These are phyloP conservation scores for Emergomyces pasteurianus DNA, from an alignment of 2,329 filamentous ascomycete species.

Conservation along the genomic window DNA sequence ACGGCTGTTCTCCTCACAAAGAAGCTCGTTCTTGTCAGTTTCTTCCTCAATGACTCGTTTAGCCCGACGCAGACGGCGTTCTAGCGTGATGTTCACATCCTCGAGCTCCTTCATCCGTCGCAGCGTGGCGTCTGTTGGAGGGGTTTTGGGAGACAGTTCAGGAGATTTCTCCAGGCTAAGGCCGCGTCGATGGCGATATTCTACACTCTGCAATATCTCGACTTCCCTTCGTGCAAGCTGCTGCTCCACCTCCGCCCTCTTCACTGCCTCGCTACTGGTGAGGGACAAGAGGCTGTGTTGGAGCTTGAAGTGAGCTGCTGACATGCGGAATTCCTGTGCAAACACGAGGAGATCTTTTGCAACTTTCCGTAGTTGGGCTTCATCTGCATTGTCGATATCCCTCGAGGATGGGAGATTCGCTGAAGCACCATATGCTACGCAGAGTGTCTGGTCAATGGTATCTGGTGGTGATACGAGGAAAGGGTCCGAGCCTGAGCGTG, in stretches of 20 bases:
- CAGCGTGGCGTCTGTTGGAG: constrained; percentile 32
- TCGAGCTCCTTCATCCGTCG: constrained; percentile 53
- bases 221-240: constrained; percentile 84
- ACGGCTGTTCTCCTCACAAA: constrained; percentile 65
- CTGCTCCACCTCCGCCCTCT: constrained; percentile 80
- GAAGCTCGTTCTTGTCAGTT: constrained; percentile 56
- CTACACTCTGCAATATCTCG: constrained; percentile 64
- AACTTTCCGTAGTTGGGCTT: constrained; percentile 43
- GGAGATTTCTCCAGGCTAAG: constrained; percentile 37
- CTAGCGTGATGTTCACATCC: constrained; percentile 52
- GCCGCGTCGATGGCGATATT: constrained; percentile 53
- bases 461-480: constrained; percentile 38
- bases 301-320: constrained; percentile 78
- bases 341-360: constrained; percentile 42
- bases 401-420: constrained; percentile 37
- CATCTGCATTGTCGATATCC: constrained; percentile 41
- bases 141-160: constrained; percentile 17
- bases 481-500: constrained; percentile 27
- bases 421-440: constrained; percentile 30
- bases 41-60: constrained; percentile 69
- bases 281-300: constrained; percentile 77
- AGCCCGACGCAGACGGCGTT: constrained; percentile 55
- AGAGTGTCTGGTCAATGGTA: constrained; percentile 29
- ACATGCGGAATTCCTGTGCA: constrained; percentile 61
- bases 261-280: constrained; percentile 72